A percentile compares a stretch with the other conserved stretches of the same genome.
Evolutionary conservation across 2,329 filamentous ascomycete genomes (phyloP).

Genomic region (Delphinella strobiligena): DNA sequence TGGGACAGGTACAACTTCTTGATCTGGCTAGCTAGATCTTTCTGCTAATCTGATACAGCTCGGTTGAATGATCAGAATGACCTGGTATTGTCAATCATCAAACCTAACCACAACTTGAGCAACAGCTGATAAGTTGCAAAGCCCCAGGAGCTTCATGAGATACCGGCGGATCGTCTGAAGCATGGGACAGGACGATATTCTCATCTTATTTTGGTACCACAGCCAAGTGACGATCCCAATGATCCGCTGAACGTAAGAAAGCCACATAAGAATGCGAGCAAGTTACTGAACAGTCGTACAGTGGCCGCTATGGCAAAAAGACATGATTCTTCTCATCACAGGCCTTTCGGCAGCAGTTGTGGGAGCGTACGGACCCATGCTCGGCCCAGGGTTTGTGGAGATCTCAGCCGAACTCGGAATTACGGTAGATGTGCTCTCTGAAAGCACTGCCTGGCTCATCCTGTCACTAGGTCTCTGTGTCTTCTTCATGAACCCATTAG

Average conservation of each 20-base stretch:
- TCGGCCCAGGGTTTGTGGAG: constrained; percentile 37
- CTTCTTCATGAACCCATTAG: constrained; percentile 39
- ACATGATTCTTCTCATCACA: constrained; percentile 33
- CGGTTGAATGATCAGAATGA: constrained; percentile 36
- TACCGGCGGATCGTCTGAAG: constrained; percentile 27
- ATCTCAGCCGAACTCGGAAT: constrained; percentile 33
- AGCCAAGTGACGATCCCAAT: constrained; percentile 37
- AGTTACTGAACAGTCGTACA: constrained; percentile 9
- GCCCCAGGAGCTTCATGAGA: constrained; percentile 31
- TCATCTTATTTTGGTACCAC: constrained; percentile 25
- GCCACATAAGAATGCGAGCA: not conserved
- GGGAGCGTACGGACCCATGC: constrained; percentile 41
- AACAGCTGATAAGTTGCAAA: not conserved
- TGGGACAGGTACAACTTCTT: constrained; percentile 38
- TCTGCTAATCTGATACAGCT: constrained; percentile 25
- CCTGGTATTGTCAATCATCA: constrained; percentile 15
- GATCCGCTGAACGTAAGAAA: constrained; percentile 36
- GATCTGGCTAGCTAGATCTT: too few species aligned
- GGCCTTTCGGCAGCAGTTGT: constrained; percentile 36
- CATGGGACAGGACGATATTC: constrained; percentile 19
- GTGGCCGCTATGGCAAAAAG: constrained; percentile 36
- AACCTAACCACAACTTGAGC: too few species aligned
- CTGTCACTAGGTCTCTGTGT: constrained; percentile 35
- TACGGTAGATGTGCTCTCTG: constrained; percentile 30
- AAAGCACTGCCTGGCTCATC: constrained; percentile 38